Evolutionary conservation across 139 green algal genomes (phyloP).

Genomic region (Micromonas commoda): DNA sequence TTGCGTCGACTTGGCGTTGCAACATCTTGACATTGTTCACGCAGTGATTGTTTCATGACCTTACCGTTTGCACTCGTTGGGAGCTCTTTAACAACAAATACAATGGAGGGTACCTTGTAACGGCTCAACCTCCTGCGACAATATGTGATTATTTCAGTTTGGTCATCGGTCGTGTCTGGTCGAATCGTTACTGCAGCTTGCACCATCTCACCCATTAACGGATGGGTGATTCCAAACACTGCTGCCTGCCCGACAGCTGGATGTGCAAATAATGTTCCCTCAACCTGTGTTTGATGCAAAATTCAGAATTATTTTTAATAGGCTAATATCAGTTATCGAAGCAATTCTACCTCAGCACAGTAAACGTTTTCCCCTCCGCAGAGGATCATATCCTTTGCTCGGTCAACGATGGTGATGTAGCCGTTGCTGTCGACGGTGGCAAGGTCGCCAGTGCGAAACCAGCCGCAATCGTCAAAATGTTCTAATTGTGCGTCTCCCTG

Average conservation of each 20-base stretch:
- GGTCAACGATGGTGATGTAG: slow-evolving; percentile 31
- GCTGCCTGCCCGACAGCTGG: slow-evolving; percentile 58
- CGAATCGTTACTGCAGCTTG: slow-evolving; percentile 32
- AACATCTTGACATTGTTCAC: neutral
- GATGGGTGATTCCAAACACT: slow-evolving; percentile 65
- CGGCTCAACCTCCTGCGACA: slow-evolving; percentile 8
- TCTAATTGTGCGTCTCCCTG: neutral
- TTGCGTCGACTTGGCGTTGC: too few relatives aligned
- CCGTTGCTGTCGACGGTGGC: neutral
- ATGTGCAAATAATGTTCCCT: slow-evolving; percentile 66
- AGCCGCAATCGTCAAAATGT: slow-evolving; percentile 21
- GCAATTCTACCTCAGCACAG: slow-evolving; percentile 72
- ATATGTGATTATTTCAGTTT: neutral
- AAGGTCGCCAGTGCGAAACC: slow-evolving; percentile 37
- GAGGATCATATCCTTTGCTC: slow-evolving; percentile 40
- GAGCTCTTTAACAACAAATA: slow-evolving; percentile 27
- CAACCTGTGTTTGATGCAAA: slow-evolving; percentile 59
- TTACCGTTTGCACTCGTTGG: slow-evolving; percentile 32
- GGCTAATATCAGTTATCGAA: slow-evolving; percentile 11
- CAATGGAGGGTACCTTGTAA: slow-evolving; percentile 32
- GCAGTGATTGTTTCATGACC: neutral
- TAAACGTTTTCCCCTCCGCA: slow-evolving; percentile 79
- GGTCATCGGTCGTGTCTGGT: neutral
- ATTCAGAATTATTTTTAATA: neutral
- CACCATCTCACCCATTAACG: slow-evolving; percentile 65